A percentile compares a stretch with the other conserved stretches of the same genome.
Conservation (phyloP, 768 basidiomycete genomes). For the Lepiota brunneoincarnata region DNA sequence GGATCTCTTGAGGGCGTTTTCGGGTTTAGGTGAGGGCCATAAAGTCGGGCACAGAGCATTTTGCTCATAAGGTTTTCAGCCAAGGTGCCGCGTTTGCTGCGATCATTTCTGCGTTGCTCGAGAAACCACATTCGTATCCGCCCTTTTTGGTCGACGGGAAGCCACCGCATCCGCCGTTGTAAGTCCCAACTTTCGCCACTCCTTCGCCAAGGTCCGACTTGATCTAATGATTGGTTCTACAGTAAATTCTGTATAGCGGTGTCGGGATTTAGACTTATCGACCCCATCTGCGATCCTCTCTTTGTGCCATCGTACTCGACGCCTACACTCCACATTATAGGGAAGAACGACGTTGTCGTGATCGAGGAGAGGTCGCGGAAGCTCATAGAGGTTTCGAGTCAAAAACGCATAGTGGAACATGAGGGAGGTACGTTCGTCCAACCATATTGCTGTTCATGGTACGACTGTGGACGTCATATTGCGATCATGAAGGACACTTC, state of each 20-base stretch:
- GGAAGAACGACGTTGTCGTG: slow-evolving; percentile 72
- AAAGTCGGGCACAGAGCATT: not conserved
- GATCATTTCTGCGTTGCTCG: slow-evolving; percentile 55
- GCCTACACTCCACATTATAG: slow-evolving; percentile 72
- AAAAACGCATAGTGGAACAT: slow-evolving; percentile 66
- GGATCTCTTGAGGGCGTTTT: slow-evolving; percentile 54
- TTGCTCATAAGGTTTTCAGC: slow-evolving; percentile 28
- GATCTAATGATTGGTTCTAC: slow-evolving; percentile 11
- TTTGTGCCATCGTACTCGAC: slow-evolving; percentile 54
- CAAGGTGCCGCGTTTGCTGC: slow-evolving; percentile 77
- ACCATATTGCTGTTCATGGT: slow-evolving; percentile 9
- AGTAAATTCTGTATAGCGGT: slow-evolving; percentile 70
- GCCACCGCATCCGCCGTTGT: slow-evolving; percentile 70
- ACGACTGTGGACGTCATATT: not conserved
- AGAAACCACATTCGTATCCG: slow-evolving; percentile 39
- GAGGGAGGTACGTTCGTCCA: slow-evolving; percentile 56
- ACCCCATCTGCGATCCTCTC: slow-evolving; percentile 43
- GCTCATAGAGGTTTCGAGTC: slow-evolving; percentile 49
- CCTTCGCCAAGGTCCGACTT: not conserved
- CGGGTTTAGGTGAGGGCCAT: slow-evolving; percentile 59
- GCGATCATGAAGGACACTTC: slow-evolving; percentile 59
- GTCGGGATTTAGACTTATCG: slow-evolving; percentile 59
- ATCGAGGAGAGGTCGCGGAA: slow-evolving; percentile 56
- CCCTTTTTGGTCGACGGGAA: slow-evolving; percentile 61
- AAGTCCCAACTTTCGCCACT: slow-evolving; percentile 22